Base-by-base conservation (phyloP, 257 asterid species). In the Solanum okadae region DNA sequence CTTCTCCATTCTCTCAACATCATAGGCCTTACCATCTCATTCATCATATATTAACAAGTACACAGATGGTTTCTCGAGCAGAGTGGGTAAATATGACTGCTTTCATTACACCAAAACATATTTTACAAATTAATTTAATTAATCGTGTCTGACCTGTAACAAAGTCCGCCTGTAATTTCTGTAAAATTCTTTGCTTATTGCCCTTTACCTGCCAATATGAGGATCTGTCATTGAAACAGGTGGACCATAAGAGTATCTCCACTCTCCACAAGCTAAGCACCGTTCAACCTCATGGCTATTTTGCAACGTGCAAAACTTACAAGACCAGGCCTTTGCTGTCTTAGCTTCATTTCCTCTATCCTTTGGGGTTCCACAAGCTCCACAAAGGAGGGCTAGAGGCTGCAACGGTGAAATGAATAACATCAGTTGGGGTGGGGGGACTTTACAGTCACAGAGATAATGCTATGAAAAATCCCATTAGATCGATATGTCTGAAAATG, bases 211-310 rank as follows among this genome's bases (percentile, higher is more conserved):
- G 61, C 95, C 95, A 35, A 52, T 59, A 85, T 90, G 90, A 40
- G 95, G 93, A 86, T 93, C 93, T 2, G 23, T 83, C 22, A 91
- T 79, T 25, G 94, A 88, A 3, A 88, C 77, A 61, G 98, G 98
- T 42, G 98, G 94, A 59, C 98, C 98, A 22, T 95, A 95, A 1
- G 98, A 94, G 92, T 95, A 96, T 93, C 98, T 91, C 98, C 98
- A 95, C 90, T 94, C 97, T 70, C 95, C 98, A 90, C 99, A 96
- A 87, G 95, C 98, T 88, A 76, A 88, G 93, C 98, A 94, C 89
- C 94, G 90, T 82, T 95, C 94, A 2, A 90, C 88, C 83, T 88
- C 93, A 25, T 71, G 84, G 88, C 88, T 86, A 91, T 95, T 96
- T n/a, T 94, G 91, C 29, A 96, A 90, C n/a, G 96, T 94, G 91